Evolutionary conservation across 768 basidiomycete species (phyloP), one percentile per base, ranked within the genome.

Genomic region (Calocybe gangraenosa): DNA sequence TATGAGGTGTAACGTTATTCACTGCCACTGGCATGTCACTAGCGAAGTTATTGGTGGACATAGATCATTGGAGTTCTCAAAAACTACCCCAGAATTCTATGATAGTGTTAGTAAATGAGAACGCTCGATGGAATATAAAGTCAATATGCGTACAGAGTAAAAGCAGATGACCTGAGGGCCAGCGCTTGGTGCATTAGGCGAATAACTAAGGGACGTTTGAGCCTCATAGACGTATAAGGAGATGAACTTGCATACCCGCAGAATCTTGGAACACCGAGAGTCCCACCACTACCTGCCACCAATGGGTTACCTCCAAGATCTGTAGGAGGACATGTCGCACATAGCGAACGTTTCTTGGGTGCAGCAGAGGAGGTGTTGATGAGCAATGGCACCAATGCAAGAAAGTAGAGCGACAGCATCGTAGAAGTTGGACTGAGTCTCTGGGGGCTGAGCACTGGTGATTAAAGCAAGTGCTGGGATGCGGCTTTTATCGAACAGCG

Each of bases 231-330:
- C 11, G 25, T 28, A 6, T 6, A 28, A 11, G 11, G 11, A 28
- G 25, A 28, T 28, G 6, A 5, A 28, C 11, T 28, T 5, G 6
- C 48, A 1, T 33, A 46, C 48, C 44, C 51, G 14, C 51, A 52
- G 28, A 49, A 43, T 39, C 32, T 49, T 7, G 51, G 51, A 37
- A 47, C 45, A 21, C 47, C 51, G 3, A 44, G 9, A 2, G 51
- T 48, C 2, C 47, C 44, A 37, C 47, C 51, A 25, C 51, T 52
- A 14, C 14, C 17, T 3, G 47, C 47, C 3, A 49, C 42, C 20
- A 52, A 36, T 3, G 40, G 15, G 17, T 36, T 40, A 10, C 42
- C 38, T 17, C n/a, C 44, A 7, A 52, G 48, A 11, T 52, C 47
- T 18, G 20, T 18, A 17, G 44, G 40, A 6, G 51, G 51, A 14